Evolutionary conservation across 169 alveolate genomes (phyloP).

Genomic region (Condylostoma magnum): DNA sequence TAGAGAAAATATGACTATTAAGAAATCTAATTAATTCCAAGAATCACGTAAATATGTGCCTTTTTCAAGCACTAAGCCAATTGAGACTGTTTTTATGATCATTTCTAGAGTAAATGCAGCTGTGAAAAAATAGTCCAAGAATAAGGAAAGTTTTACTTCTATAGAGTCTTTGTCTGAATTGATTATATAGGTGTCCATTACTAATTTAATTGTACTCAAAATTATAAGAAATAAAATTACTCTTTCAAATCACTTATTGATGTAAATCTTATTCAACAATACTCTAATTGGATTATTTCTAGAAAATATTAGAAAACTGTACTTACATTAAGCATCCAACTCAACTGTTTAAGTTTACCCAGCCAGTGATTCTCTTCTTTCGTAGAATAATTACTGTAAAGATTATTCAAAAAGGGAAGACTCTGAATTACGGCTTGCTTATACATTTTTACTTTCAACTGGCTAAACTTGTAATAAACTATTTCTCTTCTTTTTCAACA

Average conservation of each 20-base stretch:
- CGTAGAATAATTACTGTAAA: neutral
- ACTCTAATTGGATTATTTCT: neutral
- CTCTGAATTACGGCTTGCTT: neutral
- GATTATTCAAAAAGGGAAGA: neutral
- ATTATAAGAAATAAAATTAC: slow-evolving; percentile 16
- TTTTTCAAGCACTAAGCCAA: slow-evolving; percentile 72
- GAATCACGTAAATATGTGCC: slow-evolving; percentile 76
- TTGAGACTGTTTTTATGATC: slow-evolving; percentile 60
- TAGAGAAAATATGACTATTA: slow-evolving; percentile 70
- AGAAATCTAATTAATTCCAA: slow-evolving; percentile 81
- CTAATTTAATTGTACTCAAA: slow-evolving; percentile 25
- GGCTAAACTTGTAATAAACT: neutral
- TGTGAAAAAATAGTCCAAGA: slow-evolving; percentile 62
- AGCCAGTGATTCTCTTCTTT: neutral
- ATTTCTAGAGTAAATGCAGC: slow-evolving; percentile 64
- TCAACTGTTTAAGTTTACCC: neutral
- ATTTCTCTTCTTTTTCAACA: slow-evolving; percentile 6
- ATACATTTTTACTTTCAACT: neutral
- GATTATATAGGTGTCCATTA: neutral
- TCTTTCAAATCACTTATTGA: neutral
- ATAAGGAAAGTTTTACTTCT: neutral
- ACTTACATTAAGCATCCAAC: neutral
- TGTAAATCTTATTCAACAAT: neutral
- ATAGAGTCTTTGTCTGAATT: neutral
- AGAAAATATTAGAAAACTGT: neutral